Evolutionary conservation across 2,329 filamentous ascomycete genomes (phyloP).

Genomic region (Claviceps monticola): DNA sequence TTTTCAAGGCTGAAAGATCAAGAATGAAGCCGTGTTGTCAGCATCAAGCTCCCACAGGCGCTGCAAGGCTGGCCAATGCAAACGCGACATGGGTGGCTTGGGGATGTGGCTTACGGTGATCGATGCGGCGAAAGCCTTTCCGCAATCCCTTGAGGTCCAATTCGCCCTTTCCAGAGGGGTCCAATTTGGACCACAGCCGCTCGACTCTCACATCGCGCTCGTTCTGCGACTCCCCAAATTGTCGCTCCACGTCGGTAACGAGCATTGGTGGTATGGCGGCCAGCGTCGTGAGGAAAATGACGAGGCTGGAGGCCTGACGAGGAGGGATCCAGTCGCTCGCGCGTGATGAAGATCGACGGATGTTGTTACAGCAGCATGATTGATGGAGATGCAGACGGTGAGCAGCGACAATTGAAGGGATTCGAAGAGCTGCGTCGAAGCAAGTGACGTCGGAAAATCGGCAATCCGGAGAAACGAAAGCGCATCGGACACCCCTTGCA

Average conservation of each 20-base stretch:
- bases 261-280: slow-evolving; percentile 16
- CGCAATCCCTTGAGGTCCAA: slow-evolving; percentile 76
- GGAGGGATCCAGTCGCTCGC: slow-evolving; percentile 4
- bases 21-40: background rate
- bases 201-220: slow-evolving; percentile 71
- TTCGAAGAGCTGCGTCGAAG: slow-evolving; percentile 1
- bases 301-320: slow-evolving; percentile 6
- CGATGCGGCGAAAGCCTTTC: slow-evolving; percentile 72
- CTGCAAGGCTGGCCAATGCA: background rate
- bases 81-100: background rate
- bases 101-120: slow-evolving; percentile 59
- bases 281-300: slow-evolving; percentile 15
- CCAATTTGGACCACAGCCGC: slow-evolving; percentile 71
- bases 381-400: background rate
- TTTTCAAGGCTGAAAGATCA: slow-evolving; percentile 51
- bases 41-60: background rate
- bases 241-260: slow-evolving; percentile 40
- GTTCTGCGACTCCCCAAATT: slow-evolving; percentile 63
- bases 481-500: background rate
- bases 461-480: background rate
- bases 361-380: slow-evolving; percentile 8
- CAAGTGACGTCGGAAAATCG: slow-evolving; percentile 5
- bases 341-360: slow-evolving; percentile 3
- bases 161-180: slow-evolving; percentile 61
- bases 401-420: slow-evolving; percentile 1